phyloP scores from a whole-genome alignment of 2,329 filamentous ascomycete species.

The Nemania abortiva region DNA sequence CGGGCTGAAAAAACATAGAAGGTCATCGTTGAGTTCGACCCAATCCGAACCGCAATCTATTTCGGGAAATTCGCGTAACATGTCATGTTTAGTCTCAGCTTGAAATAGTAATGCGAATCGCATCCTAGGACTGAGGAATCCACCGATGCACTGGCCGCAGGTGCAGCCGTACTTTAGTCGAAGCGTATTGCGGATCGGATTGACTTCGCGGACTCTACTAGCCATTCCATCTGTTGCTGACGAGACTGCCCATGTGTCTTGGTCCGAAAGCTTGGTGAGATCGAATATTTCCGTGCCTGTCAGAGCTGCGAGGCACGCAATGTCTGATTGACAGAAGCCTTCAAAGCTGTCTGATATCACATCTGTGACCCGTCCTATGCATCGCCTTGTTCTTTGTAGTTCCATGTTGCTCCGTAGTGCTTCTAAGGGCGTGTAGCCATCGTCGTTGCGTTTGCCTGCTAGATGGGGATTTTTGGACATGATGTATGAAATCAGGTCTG shows the following conservation, averaged over 20 bases:
- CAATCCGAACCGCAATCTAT: not conserved
- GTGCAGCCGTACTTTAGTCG: constrained; percentile 54
- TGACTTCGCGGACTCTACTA: not conserved
- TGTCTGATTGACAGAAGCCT: constrained; percentile 47
- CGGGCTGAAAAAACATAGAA: constrained; percentile 17
- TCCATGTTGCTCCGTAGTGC: constrained; percentile 49
- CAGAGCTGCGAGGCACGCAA: constrained; percentile 48
- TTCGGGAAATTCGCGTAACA: constrained; percentile 33
- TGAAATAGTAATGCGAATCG: constrained; percentile 47
- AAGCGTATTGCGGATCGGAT: constrained; percentile 35
- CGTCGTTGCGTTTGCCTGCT: constrained; percentile 42
- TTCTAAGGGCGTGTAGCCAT: constrained; percentile 54
- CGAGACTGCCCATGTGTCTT: constrained; percentile 17
- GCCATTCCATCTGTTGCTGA: constrained; percentile 23
- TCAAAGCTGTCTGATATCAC: constrained; percentile 51
- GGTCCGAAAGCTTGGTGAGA: constrained; percentile 27
- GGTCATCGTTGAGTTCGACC: constrained; percentile 9
- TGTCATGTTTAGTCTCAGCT: constrained; percentile 46
- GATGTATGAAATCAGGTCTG: constrained; percentile 27
- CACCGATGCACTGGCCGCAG: constrained; percentile 53
- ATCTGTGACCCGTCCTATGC: constrained; percentile 1
- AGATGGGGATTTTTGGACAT: constrained; percentile 26
- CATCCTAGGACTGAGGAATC: constrained; percentile 56
- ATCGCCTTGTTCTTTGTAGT: constrained; percentile 42
- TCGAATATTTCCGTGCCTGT: constrained; percentile 34